A percentile compares a stretch with the other conserved stretches of the same genome.
phyloP scores from a whole-genome alignment of 805 yeast genomes.

The Debaryomyces tyrocola region DNA sequence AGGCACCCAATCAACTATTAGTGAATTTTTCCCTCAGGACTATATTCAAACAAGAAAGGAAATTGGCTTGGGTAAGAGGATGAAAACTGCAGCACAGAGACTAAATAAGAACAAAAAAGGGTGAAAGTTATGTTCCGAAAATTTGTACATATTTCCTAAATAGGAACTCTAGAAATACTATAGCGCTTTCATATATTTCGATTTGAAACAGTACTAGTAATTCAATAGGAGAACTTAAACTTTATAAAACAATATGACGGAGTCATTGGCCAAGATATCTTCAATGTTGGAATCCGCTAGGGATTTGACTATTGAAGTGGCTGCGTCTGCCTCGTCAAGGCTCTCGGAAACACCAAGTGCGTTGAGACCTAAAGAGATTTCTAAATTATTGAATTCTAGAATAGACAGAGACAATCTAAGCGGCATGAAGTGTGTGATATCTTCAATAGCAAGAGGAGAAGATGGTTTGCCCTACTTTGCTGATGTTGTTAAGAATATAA shows the following conservation, averaged over 20 bases:
- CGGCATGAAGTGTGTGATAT: conserved; percentile 43
- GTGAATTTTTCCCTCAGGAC: conserved; percentile 69
- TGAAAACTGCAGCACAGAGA: conserved; percentile 56
- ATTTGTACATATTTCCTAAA: conserved; percentile 2
- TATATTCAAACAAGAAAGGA: conserved; percentile 47
- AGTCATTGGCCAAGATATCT: conserved; percentile 59
- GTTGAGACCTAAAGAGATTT: conserved; percentile 66
- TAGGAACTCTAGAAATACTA: conserved; percentile 7
- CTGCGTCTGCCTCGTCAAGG: conserved; percentile 71
- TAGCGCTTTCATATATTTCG: not conserved
- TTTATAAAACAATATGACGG: conserved; percentile 27
- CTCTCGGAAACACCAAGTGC: conserved; percentile 61
- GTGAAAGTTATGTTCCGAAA: not conserved
- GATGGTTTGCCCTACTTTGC: conserved; percentile 60
- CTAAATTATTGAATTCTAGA: conserved; percentile 64
- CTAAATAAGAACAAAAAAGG: conserved; percentile 27
- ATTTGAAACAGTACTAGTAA: not conserved
- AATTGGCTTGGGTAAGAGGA: conserved; percentile 56
- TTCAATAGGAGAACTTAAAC: not conserved
- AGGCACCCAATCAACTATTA: conserved; percentile 58
- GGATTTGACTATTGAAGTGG: conserved; percentile 79
- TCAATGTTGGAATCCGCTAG: conserved; percentile 78
- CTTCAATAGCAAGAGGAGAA: conserved; percentile 40
- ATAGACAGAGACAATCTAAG: conserved; percentile 51
- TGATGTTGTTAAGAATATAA: conserved; percentile 84